Percentiles rank a stretch among this genome's conserved stretches.
Conservation (phyloP, 352 stramenopile species). For the Thraustochytrium aureum region DNA sequence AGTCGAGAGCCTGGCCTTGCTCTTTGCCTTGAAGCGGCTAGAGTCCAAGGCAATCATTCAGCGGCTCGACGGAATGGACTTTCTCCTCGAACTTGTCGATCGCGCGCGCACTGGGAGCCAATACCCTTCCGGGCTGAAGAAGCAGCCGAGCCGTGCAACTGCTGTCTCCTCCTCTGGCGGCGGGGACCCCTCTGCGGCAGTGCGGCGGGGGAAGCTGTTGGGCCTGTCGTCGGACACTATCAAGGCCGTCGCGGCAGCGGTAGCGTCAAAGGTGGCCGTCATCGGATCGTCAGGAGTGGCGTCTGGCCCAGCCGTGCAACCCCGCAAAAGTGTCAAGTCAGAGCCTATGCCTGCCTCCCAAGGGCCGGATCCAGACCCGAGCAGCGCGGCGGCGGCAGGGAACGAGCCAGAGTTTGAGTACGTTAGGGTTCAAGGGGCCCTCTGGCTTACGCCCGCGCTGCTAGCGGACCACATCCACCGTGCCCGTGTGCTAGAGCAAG, state of each 20-base stretch:
- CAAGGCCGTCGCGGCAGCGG: too few relatives aligned
- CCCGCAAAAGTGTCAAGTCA: too few relatives aligned
- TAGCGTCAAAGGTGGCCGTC: too few relatives aligned
- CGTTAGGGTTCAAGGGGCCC: conserved; percentile 1
- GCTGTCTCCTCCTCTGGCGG: too few relatives aligned
- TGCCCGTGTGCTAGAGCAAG: background rate
- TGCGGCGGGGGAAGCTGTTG: too few relatives aligned
- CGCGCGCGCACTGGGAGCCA: background rate
- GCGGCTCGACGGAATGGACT: conserved; percentile 40
- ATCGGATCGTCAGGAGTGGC: too few relatives aligned
- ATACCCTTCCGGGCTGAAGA: conserved; percentile 18
- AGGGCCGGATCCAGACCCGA: background rate
- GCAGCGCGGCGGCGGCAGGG: background rate
- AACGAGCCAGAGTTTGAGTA: background rate
- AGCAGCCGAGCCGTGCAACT: too few relatives aligned
- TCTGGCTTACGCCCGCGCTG: background rate
- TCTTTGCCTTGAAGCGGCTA: conserved; percentile 8
- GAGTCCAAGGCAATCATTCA: conserved; percentile 47
- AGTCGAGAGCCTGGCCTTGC: conserved; percentile 7
- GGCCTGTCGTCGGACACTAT: too few relatives aligned
- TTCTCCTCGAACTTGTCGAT: background rate
- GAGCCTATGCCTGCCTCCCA: too few relatives aligned
- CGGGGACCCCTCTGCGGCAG: too few relatives aligned
- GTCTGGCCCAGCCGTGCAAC: too few relatives aligned
- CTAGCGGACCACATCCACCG: background rate